phyloP scores from a whole-genome alignment of 495 filamentous ascomycete genomes.

The Xylaria cubensis region DNA sequence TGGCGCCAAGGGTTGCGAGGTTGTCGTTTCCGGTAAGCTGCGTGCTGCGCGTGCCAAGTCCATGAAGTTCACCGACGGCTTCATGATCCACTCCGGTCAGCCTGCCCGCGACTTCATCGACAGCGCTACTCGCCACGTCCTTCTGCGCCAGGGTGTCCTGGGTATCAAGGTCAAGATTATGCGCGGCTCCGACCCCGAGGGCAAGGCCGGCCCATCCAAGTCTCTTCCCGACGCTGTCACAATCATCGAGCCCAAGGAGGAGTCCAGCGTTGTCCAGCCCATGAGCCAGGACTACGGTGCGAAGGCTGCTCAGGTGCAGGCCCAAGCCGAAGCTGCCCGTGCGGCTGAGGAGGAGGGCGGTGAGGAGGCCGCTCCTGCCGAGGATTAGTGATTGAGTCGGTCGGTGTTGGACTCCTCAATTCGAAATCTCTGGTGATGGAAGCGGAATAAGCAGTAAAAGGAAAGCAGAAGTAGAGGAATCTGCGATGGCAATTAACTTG shows the following conservation, averaged over 20 bases:
- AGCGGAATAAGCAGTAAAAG: constrained; percentile 18
- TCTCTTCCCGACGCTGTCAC: constrained; percentile 97
- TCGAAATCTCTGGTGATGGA: constrained; percentile 26
- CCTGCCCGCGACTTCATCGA: constrained; percentile 99
- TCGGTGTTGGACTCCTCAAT: constrained; percentile 45
- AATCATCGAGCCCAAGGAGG: constrained; percentile 99
- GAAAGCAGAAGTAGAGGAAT: constrained; percentile 8
- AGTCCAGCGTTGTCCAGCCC: constrained; percentile 90
- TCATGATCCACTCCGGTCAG: constrained; percentile 99
- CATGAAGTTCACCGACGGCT: constrained; percentile 99
- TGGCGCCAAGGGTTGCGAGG: constrained; percentile 99
- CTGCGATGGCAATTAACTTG: constrained; percentile 34
- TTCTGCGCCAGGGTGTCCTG: constrained; percentile 98
- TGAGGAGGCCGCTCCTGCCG: constrained; percentile 57
- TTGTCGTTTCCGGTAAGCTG: constrained; percentile 98
- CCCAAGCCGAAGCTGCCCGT: constrained; percentile 65
- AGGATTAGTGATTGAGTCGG: constrained; percentile 55
- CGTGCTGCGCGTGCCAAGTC: constrained; percentile 98
- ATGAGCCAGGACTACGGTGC: constrained; percentile 98
- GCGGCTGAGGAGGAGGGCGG: constrained; percentile 69
- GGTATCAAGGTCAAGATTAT: constrained; percentile 99
- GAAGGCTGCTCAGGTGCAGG: constrained; percentile 87
- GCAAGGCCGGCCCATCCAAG: constrained; percentile 96
- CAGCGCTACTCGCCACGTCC: constrained; percentile 95
- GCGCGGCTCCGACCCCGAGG: constrained; percentile 98